Evolutionary conservation across 2,329 filamentous ascomycete species (phyloP), one percentile per base, ranked within the genome.

Genomic region (Fusarium brachygibbosum): DNA sequence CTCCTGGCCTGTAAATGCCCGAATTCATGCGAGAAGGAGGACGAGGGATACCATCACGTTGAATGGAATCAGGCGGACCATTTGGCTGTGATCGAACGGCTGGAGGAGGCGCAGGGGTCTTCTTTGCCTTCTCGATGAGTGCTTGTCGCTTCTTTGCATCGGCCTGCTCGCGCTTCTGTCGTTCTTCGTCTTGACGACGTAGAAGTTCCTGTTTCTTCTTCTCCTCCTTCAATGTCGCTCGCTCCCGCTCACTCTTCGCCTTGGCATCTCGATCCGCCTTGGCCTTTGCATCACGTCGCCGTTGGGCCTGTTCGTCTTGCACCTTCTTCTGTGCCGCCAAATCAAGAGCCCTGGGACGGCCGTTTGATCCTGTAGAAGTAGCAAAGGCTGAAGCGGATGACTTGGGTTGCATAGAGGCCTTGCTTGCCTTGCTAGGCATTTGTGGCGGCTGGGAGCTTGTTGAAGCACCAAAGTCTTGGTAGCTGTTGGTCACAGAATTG

Each of bases 241-340:
- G 82, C 58, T 91, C 88, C 65, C 87, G 85, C 52, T 82, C 86
- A 56, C 83, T 84, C 72, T 91, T 87, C 70, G 92, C 89, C 70
- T 91, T 89, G 8, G 87, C 88, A 48, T 94, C 93, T 48, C 91
- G 89, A 76, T 97, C 93, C 34, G 92, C 82, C 73, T 97, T 93
- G 17, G 90, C 87, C 79, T 97, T 97, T 37, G 91, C 90, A 21
- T 97, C 92, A 11, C 90, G 90, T 75, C 93, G 95, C 50, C 90
- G 88, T 74, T 94, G 90, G 16, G 89, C 88, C 23, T 51, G 48
- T 69, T 94, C 93, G 73, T 97, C 94, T 76, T 90, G 91, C 77
- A 97, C 93, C 76, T 91, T 95, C 79, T 94, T 94, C 75, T 90
- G 91, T 38, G 93, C 91, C 4, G 91, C 93, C 48, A 91, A 84